Evolutionary conservation across 2,329 filamentous ascomycete species (phyloP).

Genomic region (Colletotrichum melonis): DNA sequence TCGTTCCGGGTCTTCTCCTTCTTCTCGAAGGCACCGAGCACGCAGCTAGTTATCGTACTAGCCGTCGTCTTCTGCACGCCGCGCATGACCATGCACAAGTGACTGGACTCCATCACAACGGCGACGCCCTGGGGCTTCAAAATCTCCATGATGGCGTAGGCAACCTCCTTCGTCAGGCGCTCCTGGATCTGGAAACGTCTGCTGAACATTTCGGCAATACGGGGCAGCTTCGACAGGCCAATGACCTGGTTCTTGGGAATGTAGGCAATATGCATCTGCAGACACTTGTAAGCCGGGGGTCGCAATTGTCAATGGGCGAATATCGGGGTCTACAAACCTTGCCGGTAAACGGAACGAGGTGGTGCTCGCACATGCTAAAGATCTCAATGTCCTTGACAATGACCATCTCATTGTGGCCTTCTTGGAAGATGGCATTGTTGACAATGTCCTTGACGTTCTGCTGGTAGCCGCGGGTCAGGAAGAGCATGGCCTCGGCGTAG

Average conservation of each 20-base stretch:
- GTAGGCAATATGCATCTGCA: constrained; percentile 97
- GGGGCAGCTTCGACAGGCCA: constrained; percentile 93
- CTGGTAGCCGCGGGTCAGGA: constrained; percentile 97
- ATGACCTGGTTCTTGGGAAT: constrained; percentile 93
- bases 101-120: constrained; percentile 96
- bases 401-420: constrained; percentile 96
- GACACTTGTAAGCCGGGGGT: not conserved
- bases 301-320: not conserved
- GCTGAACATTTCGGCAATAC: constrained; percentile 97
- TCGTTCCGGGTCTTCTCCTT: constrained; percentile 96
- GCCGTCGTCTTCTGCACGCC: constrained; percentile 94
- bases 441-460: constrained; percentile 92
- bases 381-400: constrained; percentile 98
- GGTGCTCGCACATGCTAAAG: constrained; percentile 95
- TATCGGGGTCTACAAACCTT: constrained; percentile 69
- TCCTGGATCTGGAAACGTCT: constrained; percentile 96
- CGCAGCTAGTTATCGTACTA: constrained; percentile 94
- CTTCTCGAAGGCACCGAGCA: constrained; percentile 94
- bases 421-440: constrained; percentile 94
- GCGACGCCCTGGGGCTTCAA: constrained; percentile 94
- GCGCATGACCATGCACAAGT: constrained; percentile 99
- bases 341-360: constrained; percentile 94
- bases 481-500: constrained; percentile 95
- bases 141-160: constrained; percentile 91
- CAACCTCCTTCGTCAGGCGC: constrained; percentile 94